Conservation (phyloP, 331 rosid species). For the Malus hybrid region DNA sequence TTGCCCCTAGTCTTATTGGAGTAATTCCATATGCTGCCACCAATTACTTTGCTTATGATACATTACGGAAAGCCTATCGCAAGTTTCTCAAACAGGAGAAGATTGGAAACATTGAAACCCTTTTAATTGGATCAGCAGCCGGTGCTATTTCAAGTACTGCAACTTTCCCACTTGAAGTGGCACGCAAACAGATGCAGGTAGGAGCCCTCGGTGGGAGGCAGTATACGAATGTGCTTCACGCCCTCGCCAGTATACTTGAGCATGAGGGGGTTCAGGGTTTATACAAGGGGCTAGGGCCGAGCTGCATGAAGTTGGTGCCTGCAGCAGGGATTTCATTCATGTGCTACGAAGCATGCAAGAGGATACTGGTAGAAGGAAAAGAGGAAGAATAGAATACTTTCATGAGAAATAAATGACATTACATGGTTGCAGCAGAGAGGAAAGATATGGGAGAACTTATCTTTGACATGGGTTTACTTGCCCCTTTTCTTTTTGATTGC, state of each 20-base stretch:
- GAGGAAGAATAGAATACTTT: conserved; percentile 34
- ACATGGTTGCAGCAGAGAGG: conserved; percentile 11
- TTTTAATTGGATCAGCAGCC: conserved; percentile 88
- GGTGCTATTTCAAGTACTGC: conserved; percentile 92
- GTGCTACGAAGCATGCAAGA: conserved; percentile 97
- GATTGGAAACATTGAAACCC: conserved; percentile 91
- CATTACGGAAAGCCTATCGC: conserved; percentile 63
- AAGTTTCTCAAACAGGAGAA: conserved; percentile 64
- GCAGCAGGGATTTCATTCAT: conserved; percentile 97
- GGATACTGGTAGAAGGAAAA: conserved; percentile 50
- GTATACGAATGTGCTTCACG: conserved; percentile 77
- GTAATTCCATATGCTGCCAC: conserved; percentile 92
- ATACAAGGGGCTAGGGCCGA: conserved; percentile 83
- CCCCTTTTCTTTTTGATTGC: background rate
- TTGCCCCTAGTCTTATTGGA: conserved; percentile 85
- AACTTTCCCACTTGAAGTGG: conserved; percentile 96
- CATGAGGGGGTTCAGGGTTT: conserved; percentile 88
- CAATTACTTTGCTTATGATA: conserved; percentile 86
- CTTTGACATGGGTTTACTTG: conserved; percentile 14
- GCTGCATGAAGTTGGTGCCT: conserved; percentile 95
- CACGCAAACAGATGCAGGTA: conserved; percentile 98
- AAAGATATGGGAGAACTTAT: conserved; percentile 7
- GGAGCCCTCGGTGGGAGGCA: conserved; percentile 90
- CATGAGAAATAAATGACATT: background rate
- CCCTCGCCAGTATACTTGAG: conserved; percentile 79